Conservation (phyloP, 1,139 yeast species). For the Scheffersomyces illinoinensis region DNA sequence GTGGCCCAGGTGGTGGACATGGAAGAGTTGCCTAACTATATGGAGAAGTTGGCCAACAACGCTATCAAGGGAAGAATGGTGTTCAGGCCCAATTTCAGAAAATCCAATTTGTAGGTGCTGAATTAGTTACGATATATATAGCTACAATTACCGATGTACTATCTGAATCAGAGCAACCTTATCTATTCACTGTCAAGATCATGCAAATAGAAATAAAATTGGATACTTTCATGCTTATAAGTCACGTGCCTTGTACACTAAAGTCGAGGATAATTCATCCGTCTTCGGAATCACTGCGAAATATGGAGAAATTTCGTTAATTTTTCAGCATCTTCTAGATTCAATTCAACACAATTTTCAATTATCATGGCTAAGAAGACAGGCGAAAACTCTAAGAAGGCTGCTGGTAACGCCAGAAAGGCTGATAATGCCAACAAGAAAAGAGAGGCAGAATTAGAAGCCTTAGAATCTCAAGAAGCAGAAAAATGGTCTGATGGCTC, state of each 20-base stretch:
- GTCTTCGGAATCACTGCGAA: not conserved
- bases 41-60: slow-evolving; percentile 39
- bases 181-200: too few relatives aligned
- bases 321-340: not conserved
- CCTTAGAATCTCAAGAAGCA: slow-evolving; percentile 56
- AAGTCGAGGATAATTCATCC: not conserved
- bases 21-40: slow-evolving; percentile 35
- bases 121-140: not conserved
- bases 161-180: too few relatives aligned
- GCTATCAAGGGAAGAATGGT: slow-evolving; percentile 47
- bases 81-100: slow-evolving; percentile 28
- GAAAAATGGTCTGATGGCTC: slow-evolving; percentile 72
- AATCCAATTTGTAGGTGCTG: not conserved
- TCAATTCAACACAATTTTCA: not conserved
- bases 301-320: not conserved
- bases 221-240: too few relatives aligned
- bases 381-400: slow-evolving; percentile 63
- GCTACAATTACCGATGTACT: not conserved
- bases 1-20: slow-evolving; percentile 31
- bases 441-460: slow-evolving; percentile 52
- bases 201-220: too few relatives aligned
- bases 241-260: not conserved
- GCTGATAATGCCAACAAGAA: slow-evolving; percentile 67
- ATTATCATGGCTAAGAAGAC: slow-evolving; percentile 56
- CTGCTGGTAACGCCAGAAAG: slow-evolving; percentile 70